Evolutionary conservation across 441 rosid species (phyloP), one percentile per base, ranked within the genome.

Genomic region (Caryocar brasiliense): DNA sequence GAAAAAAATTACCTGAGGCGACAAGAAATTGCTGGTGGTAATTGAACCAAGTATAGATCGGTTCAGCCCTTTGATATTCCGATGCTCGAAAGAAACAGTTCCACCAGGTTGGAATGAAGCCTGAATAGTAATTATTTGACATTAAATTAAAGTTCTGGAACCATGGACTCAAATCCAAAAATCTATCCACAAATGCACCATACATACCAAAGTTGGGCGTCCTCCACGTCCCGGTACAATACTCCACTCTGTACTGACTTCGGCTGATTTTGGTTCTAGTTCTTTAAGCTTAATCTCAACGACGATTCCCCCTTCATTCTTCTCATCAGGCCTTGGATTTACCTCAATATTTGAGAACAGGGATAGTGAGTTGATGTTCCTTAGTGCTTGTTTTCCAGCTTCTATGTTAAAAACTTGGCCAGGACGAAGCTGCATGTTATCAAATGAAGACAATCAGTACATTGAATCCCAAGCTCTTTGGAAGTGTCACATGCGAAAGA

Each of bases 141-240:
- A 49, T 34, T 29, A 9, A 21, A 40, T 34, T 54, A 43, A 9
- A 24, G 56, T n/a, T 50, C 47, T 59, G 25, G 19, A n/a, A 19
- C 15, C 13, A 3, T 13, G 41, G 25, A 13, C 14, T 37, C 24
- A 34, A 26, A 33, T 25, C n/a, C n/a, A n/a, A n/a, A n/a, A n/a
- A n/a, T n/a, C n/a, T n/a, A n/a, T n/a, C 27, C 12, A 51, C 1
- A 34, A 29, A 13, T 39, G 19, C 6, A 54, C 10, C n/a, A 60
- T 35, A 37, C 47, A 64, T 78, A 92, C 98, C 76, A 92, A 56
- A 6, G 95, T 77, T 33, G 98, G 96, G 38, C 89, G 84, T 46
- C 98, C 95, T 71, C 98, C 95, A 23, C 82, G 95, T 27, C 96
- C 95, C 51, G 98, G 96, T 58, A 87, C 94, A 59, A 92, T 84